Base-by-base conservation (phyloP, 202 grass and related monocot species). In the Sporobolus alterniflorus region DNA sequence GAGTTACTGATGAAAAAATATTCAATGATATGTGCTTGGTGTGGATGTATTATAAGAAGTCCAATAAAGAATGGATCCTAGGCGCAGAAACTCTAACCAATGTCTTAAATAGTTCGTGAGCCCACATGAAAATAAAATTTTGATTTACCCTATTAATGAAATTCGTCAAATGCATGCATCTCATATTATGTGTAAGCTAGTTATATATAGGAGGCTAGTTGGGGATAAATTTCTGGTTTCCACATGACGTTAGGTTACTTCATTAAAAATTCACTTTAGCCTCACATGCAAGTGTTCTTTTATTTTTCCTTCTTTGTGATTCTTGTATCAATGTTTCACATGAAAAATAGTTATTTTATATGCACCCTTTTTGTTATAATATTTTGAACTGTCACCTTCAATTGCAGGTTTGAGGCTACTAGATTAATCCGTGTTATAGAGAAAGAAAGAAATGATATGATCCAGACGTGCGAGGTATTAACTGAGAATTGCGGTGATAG, bases 361-460 rank as follows among this genome's bases (percentile, higher is more conserved):
- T 48, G 64, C 20, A 28, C 76, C 49, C 26, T 61, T 61, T 24
- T 69, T 11, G 41, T 41, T 76, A 30, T 39, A 61, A 21, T 5
- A 18, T 57, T 73, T 20, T 43, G 4, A 3, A 59, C 39, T 42
- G 68, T 48, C 36, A 39, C 25, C 67, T 67, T 34, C 3, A 15
- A 44, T 86, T 57, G 33, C 76, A 96, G 93, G 40, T 96, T 96
- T 87, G 80, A 96, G 59, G 90, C 93, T 83, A 96, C 93, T 20
- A 90, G 69, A 78, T 44, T 75, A 72, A 84, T 96, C 65, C 75
- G 93, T 18, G 18, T 25, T 44, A 46, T 47, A 30, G 93, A 96
- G 73, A 90, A 73, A 82, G 88, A 84, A 80, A 73, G 77, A 44
- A 90, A 89, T 26, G 64, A 88, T 71, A 50, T 76, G 66, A 92